These are phyloP conservation scores for Coemansia sp. DNA, from an alignment of 192 early-diverging fungal genomes.

Conservation along the genomic window DNA sequence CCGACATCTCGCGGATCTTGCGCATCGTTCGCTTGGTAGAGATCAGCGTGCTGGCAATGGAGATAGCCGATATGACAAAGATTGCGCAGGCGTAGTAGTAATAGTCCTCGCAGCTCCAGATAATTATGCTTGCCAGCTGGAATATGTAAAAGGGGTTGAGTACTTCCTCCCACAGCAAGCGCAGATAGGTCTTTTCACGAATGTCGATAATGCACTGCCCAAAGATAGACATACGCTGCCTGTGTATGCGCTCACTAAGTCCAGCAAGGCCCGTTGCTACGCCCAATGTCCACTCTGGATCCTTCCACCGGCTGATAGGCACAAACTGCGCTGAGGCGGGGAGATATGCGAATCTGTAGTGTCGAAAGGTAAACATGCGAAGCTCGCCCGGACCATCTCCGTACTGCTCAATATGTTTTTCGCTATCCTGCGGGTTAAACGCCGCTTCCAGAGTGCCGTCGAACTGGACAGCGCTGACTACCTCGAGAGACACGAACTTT, in stretches of 20 bases:
- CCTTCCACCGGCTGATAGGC: slow-evolving; percentile 38
- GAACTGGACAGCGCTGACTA: background rate
- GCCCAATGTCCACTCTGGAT: slow-evolving; percentile 26
- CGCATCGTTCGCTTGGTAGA: slow-evolving; percentile 67
- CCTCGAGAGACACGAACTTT: slow-evolving; percentile 31
- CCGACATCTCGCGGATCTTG: slow-evolving; percentile 76
- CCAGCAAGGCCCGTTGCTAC: slow-evolving; percentile 32
- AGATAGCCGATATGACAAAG: slow-evolving; percentile 78
- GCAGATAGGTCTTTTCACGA: slow-evolving; percentile 60
- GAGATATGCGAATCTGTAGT: slow-evolving; percentile 38
- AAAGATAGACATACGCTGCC: slow-evolving; percentile 62
- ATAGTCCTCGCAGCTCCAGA: slow-evolving; percentile 90
- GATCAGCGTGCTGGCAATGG: slow-evolving; percentile 74
- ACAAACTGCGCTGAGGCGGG: slow-evolving; percentile 14
- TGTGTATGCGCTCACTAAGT: slow-evolving; percentile 44
- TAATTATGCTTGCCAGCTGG: slow-evolving; percentile 70
- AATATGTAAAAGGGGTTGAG: slow-evolving; percentile 81
- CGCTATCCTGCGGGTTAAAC: slow-evolving; percentile 2
- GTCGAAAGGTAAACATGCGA: slow-evolving; percentile 31
- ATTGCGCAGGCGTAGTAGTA: slow-evolving; percentile 93
- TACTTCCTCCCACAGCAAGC: slow-evolving; percentile 67
- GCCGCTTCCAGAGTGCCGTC: background rate
- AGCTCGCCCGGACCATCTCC: background rate
- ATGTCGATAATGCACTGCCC: slow-evolving; percentile 70
- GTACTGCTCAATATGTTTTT: background rate